Evolutionary conservation across 2,329 filamentous ascomycete genomes (phyloP).

Genomic region (Fusarium pseudoanthophilum): DNA sequence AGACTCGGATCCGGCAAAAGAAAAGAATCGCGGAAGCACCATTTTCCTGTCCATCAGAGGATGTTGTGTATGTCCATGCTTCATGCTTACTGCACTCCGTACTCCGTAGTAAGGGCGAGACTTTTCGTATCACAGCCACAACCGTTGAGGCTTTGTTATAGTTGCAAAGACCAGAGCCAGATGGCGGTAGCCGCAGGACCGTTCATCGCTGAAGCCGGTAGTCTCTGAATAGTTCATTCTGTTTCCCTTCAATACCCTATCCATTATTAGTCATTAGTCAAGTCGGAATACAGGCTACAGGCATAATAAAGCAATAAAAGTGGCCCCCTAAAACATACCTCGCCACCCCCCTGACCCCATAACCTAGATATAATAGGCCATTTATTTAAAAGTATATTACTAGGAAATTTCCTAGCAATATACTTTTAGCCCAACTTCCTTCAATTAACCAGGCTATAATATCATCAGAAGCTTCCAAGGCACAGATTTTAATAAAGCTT

Average conservation of each 20-base stretch:
- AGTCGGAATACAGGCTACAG: constrained; percentile 4
- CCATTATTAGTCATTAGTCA: not conserved
- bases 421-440: too few relatives aligned
- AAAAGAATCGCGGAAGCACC: constrained; percentile 3
- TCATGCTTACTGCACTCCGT: not conserved
- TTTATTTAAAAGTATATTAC: too few relatives aligned
- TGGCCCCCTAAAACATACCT: too few relatives aligned
- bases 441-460: too few relatives aligned
- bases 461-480: too few relatives aligned
- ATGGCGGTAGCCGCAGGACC: not conserved
- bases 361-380: too few relatives aligned
- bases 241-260: not conserved
- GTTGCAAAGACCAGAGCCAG: constrained; percentile 3
- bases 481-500: too few relatives aligned
- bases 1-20: constrained; percentile 27
- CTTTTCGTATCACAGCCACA: constrained; percentile 25
- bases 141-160: constrained; percentile 30
- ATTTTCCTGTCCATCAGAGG: not conserved
- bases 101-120: constrained; percentile 19
- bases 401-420: too few relatives aligned
- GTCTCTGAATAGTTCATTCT: constrained; percentile 14
- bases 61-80: not conserved
- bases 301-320: too few relatives aligned
- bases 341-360: too few relatives aligned
- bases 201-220: constrained; percentile 5